Evolutionary conservation across 2,329 filamentous ascomycete genomes (phyloP).

Genomic region (Fusarium austroafricanum): DNA sequence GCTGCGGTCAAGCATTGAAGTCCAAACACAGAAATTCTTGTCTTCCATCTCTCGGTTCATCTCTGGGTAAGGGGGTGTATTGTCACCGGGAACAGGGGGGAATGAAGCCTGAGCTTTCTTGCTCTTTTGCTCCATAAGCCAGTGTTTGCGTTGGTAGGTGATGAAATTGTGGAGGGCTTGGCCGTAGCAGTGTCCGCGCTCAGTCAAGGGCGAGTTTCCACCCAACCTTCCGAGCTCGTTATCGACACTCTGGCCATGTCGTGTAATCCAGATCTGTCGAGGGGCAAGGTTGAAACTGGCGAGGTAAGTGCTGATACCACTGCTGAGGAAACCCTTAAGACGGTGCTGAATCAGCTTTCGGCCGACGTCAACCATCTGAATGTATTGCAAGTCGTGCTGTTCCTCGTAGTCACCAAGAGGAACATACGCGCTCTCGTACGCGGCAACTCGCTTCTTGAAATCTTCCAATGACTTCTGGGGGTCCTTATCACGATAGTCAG

Average conservation of each 20-base stretch:
- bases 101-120: conserved; percentile 82
- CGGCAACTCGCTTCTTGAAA: conserved; percentile 90
- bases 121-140: conserved; percentile 84
- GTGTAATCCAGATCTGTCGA: conserved; percentile 96
- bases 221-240: conserved; percentile 91
- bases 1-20: conserved; percentile 92
- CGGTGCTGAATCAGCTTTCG: conserved; percentile 93
- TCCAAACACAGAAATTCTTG: conserved; percentile 98
- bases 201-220: conserved; percentile 86
- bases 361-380: conserved; percentile 97
- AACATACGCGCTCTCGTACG: conserved; percentile 95
- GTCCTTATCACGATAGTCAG: conserved; percentile 96
- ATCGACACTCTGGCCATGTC: conserved; percentile 91
- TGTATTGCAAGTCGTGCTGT: conserved; percentile 89
- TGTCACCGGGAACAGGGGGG: conserved; percentile 90
- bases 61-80: conserved; percentile 94
- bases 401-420: conserved; percentile 93
- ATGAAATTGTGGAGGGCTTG: conserved; percentile 86
- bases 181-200: conserved; percentile 83
- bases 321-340: conserved; percentile 90
- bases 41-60: conserved; percentile 75
- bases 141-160: conserved; percentile 80
- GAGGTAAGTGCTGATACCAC: conserved; percentile 92
- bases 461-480: conserved; percentile 85
- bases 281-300: conserved; percentile 97